Conservation (phyloP, 768 basidiomycete species). For the Peribolospora kevripleyi region DNA sequence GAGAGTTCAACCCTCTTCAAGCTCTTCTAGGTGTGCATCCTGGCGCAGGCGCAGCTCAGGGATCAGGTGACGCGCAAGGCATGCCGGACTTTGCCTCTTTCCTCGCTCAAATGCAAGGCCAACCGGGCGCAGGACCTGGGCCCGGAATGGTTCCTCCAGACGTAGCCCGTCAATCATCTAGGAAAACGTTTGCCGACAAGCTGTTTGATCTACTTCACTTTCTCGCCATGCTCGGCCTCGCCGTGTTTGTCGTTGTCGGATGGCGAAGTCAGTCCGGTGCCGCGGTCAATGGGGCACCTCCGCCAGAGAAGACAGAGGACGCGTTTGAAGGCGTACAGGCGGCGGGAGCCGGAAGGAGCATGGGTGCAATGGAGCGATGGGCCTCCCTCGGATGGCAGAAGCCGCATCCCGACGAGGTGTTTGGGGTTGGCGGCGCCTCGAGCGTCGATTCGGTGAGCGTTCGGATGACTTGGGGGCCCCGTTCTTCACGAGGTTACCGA, state of each 20-base stretch:
- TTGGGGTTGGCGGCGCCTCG: conserved; percentile 1
- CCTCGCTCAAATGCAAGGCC: no score
- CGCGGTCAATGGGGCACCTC: background rate
- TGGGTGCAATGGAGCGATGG: background rate
- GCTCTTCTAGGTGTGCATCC: no score
- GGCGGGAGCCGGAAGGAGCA: background rate
- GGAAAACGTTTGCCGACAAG: conserved; percentile 10
- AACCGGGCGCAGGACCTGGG: no score
- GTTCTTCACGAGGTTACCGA: no score
- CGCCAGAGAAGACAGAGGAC: background rate
- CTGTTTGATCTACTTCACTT: conserved; percentile 13
- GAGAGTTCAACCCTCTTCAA: no score
- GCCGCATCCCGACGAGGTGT: background rate
- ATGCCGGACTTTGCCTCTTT: no score
- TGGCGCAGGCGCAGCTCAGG: no score
- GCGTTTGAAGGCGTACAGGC: background rate
- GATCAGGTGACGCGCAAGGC: no score
- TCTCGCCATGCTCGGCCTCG: conserved; percentile 12
- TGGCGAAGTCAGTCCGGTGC: background rate
- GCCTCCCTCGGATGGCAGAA: background rate
- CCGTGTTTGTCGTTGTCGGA: conserved; percentile 7
- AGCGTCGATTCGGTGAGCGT: conserved; percentile 9
- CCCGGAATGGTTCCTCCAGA: no score
- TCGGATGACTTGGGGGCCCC: no score
- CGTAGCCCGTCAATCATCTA: no score